Conservation (phyloP, 2,329 filamentous ascomycete genomes). For the Nemania sp. region DNA sequence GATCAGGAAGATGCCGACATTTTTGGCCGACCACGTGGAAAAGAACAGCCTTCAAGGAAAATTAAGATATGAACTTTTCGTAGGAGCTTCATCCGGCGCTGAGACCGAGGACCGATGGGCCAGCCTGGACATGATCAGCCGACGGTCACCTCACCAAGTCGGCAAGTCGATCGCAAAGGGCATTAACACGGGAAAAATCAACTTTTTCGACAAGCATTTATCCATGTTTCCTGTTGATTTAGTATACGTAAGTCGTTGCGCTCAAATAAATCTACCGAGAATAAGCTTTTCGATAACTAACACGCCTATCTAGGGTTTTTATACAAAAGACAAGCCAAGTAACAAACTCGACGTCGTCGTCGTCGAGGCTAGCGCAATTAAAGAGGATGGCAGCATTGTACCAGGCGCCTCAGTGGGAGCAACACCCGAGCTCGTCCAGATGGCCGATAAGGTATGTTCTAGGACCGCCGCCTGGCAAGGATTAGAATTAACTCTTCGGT, state of each 20-base stretch:
- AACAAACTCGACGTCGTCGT: conserved; percentile 85
- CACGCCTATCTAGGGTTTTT: conserved; percentile 71
- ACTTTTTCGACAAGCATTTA: conserved; percentile 94
- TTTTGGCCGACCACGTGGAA: conserved; percentile 89
- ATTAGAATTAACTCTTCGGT: conserved; percentile 9
- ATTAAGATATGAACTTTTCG: conserved; percentile 87
- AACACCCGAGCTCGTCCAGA: conserved; percentile 86
- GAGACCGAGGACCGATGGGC: conserved; percentile 96
- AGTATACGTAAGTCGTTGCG: conserved; percentile 71
- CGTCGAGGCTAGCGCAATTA: conserved; percentile 87
- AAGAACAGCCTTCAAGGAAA: conserved; percentile 85
- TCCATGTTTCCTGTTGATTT: conserved; percentile 92
- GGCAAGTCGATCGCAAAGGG: conserved; percentile 91
- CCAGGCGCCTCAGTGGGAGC: conserved; percentile 88
- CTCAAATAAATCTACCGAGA: neutral
- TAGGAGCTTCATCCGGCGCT: conserved; percentile 88
- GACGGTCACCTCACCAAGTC: conserved; percentile 86
- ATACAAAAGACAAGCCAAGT: conserved; percentile 81
- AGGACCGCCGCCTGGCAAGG: no score
- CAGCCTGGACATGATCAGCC: conserved; percentile 88
- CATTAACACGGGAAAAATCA: conserved; percentile 88
- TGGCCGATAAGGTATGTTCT: conserved; percentile 80
- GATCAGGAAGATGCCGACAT: conserved; percentile 82
- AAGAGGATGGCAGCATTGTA: conserved; percentile 88
- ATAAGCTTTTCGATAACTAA: conserved; percentile 13